Conservation (phyloP, 352 stramenopile genomes). For the Globisporangium echinulatum region DNA sequence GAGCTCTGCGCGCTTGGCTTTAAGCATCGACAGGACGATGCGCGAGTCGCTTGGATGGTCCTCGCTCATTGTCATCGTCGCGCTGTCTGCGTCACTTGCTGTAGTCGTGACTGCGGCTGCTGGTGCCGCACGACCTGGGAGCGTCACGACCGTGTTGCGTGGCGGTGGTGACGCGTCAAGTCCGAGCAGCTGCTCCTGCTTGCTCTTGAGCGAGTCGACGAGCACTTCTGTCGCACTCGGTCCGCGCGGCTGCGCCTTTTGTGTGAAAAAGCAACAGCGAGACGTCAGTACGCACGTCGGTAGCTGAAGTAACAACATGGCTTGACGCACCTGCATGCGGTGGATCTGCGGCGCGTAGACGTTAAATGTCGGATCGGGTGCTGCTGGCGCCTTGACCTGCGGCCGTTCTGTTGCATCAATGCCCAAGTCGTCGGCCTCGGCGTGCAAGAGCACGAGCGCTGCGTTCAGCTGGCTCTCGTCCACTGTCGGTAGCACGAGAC, state of each 20-base stretch:
- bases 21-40: slow-evolving; percentile 72
- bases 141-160: slow-evolving; percentile 55
- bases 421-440: slow-evolving; percentile 71
- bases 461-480: slow-evolving; percentile 25
- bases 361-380: slow-evolving; percentile 49
- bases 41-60: slow-evolving; percentile 45
- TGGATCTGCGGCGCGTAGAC: slow-evolving; percentile 84
- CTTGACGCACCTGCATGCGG: slow-evolving; percentile 44
- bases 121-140: slow-evolving; percentile 22
- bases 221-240: slow-evolving; percentile 73
- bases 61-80: slow-evolving; percentile 15
- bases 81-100: neutral
- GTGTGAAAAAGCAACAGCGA: neutral
- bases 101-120: neutral
- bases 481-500: slow-evolving; percentile 24
- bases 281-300: neutral
- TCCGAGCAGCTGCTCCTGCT: slow-evolving; percentile 62
- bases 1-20: slow-evolving; percentile 56
- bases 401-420: slow-evolving; percentile 43
- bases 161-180: slow-evolving; percentile 48
- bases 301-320: neutral
- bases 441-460: slow-evolving; percentile 47
- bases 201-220: slow-evolving; percentile 67
- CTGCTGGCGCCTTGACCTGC: slow-evolving; percentile 32
- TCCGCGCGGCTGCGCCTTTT: slow-evolving; percentile 73